A percentile compares a stretch with the other conserved stretches of the same genome.
These are phyloP conservation scores for Neopestalotiopsis clavispora DNA, from an alignment of 2,329 filamentous ascomycete genomes.

Conservation along the genomic window DNA sequence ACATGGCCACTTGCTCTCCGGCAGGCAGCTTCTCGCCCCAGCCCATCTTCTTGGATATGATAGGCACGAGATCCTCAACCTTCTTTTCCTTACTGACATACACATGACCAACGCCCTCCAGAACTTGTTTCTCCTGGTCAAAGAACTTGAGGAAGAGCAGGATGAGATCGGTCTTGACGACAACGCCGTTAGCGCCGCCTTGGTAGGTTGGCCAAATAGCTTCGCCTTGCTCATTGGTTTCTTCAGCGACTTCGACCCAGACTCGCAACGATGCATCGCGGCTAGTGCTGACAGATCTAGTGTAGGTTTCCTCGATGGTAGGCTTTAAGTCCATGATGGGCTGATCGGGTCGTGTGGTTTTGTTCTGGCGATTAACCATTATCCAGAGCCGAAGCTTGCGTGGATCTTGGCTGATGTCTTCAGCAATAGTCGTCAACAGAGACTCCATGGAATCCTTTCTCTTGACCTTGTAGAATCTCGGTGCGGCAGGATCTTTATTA, in stretches of 20 bases:
- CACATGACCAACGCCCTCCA: slow-evolving; percentile 80
- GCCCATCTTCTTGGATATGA: slow-evolving; percentile 81
- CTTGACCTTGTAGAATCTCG: slow-evolving; percentile 74
- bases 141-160: slow-evolving; percentile 94
- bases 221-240: slow-evolving; percentile 69
- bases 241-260: slow-evolving; percentile 82
- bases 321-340: slow-evolving; percentile 79
- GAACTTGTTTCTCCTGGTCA: slow-evolving; percentile 74
- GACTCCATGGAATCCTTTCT: slow-evolving; percentile 78
- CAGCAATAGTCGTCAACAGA: slow-evolving; percentile 72
- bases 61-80: slow-evolving; percentile 79
- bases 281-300: slow-evolving; percentile 55
- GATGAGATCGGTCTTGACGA: slow-evolving; percentile 67
- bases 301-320: slow-evolving; percentile 73
- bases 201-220: slow-evolving; percentile 73
- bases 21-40: slow-evolving; percentile 78
- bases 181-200: slow-evolving; percentile 59
- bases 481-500: slow-evolving; percentile 66
- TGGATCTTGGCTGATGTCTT: slow-evolving; percentile 70
- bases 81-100: slow-evolving; percentile 90
- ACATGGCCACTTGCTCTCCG: slow-evolving; percentile 70
- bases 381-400: slow-evolving; percentile 84
- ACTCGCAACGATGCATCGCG: slow-evolving; percentile 78
- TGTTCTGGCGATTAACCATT: slow-evolving; percentile 99
- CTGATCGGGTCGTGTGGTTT: slow-evolving; percentile 89